Base-by-base conservation (phyloP, 495 filamentous ascomycete genomes). In the Cercophora scortea region DNA sequence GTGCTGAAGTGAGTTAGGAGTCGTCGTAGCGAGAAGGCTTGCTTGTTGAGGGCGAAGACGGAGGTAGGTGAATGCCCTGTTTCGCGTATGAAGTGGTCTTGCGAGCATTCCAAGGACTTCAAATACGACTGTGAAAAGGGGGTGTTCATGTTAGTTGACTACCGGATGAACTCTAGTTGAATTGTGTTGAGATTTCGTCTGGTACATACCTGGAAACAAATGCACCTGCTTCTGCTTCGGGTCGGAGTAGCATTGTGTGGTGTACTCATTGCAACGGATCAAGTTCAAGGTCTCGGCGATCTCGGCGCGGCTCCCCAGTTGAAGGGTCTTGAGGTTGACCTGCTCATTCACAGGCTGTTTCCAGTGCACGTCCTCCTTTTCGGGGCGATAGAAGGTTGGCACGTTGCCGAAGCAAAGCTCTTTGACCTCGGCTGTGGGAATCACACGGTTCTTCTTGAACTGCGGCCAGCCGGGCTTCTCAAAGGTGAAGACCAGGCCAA, bases 51-150 rank as follows among this genome's bases (percentile, higher is more conserved):
- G 15, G 51, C 53, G 53, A 66, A 68, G 4, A 61, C 36, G 72
- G 1, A 75, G 57, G 45, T 66, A 68, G 9, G 65, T 60, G 50
- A 69, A 75, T 45, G 59, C 63, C 40, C 60, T 62, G 9, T 66
- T 58, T 10, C 59, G 56, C 16, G 71, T 47, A 10, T 69, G 68
- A n/a, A 70, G 54, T 1, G 62, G 60, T 5, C 64, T 57, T 32
- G 59, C 63, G 8, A 73, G 46, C 72, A 75, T 75, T 10, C 68
- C 72, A 33, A 75, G 49, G 15, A 75, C 53, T 42, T 75, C 72
- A 41, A 75, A 75, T 12, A 68, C 49, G 5, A 72, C 70, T 73
- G 53, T 1, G 34, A 25, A 25, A 25, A 25, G 5, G 5, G 2
- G 25, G 25, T 25, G 41, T 6, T 7, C 11, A 18, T 18, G 25